These are phyloP conservation scores for Fusarium tricinctum DNA, from an alignment of 2,329 filamentous ascomycete genomes.

Conservation along the genomic window DNA sequence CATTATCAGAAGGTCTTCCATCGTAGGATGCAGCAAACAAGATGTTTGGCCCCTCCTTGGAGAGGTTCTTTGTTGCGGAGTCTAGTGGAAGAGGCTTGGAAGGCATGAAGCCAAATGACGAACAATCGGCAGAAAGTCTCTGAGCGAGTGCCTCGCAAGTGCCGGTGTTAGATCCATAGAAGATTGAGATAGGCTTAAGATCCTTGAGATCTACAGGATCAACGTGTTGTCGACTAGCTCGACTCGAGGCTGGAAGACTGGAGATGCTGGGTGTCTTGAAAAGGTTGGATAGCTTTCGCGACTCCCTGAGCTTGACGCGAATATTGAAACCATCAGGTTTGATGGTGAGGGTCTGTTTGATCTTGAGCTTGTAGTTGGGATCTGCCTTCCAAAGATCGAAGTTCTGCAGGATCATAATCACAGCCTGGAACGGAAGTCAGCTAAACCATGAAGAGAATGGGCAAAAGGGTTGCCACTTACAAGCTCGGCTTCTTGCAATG, in stretches of 20 bases:
- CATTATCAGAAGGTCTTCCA: slow-evolving; percentile 11
- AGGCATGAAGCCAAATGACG: slow-evolving; percentile 11
- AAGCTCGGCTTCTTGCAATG: slow-evolving; percentile 17
- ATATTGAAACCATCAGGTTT: slow-evolving; percentile 9
- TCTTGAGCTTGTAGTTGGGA: slow-evolving; percentile 14
- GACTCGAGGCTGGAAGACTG: neutral
- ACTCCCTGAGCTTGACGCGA: slow-evolving; percentile 9
- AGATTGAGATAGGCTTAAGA: slow-evolving; percentile 14
- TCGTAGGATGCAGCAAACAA: slow-evolving; percentile 3
- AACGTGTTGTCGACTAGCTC: neutral
- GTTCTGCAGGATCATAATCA: slow-evolving; percentile 15
- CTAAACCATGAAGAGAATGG: fast-evolving
- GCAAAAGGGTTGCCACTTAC: neutral
- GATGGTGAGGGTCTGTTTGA: slow-evolving; percentile 10
- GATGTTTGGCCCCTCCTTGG: neutral
- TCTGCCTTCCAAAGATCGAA: slow-evolving; percentile 10
- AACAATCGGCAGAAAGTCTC: slow-evolving; percentile 7
- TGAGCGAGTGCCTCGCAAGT: slow-evolving; percentile 13
- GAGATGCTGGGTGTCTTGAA: slow-evolving; percentile 7
- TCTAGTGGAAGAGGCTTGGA: slow-evolving; percentile 7
- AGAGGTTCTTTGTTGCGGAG: neutral
- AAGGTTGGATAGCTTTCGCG: neutral
- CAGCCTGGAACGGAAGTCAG: neutral
- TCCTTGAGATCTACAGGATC: neutral
- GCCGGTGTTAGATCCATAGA: slow-evolving; percentile 11